phyloP scores from a whole-genome alignment of 2,329 filamentous ascomycete genomes.

The Colletotrichum nymphaeae region DNA sequence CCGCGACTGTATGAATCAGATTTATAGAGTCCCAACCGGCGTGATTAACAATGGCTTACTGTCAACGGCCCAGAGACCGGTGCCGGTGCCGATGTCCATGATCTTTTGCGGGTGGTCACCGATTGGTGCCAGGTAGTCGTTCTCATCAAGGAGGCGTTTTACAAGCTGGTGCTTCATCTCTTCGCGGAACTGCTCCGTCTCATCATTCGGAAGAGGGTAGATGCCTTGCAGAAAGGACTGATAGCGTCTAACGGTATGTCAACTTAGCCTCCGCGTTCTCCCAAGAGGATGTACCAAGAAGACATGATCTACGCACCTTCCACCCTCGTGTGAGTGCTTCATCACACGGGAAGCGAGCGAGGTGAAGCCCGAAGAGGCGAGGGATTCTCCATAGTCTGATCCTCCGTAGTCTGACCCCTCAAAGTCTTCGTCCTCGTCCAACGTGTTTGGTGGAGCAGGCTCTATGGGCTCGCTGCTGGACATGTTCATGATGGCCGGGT shows the following conservation, averaged over 20 bases:
- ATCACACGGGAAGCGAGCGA: constrained; percentile 44
- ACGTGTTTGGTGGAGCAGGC: constrained; percentile 21
- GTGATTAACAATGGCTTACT: constrained; percentile 44
- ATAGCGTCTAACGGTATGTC: constrained; percentile 53
- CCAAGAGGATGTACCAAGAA: neutral
- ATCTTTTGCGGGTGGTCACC: constrained; percentile 59
- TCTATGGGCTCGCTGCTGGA: constrained; percentile 31
- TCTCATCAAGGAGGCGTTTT: constrained; percentile 57
- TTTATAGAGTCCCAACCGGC: neutral
- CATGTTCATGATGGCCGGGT: constrained; percentile 18
- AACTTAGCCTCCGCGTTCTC: constrained; percentile 9
- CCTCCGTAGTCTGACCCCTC: constrained; percentile 46
- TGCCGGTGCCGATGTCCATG: constrained; percentile 62
- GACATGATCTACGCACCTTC: constrained; percentile 30
- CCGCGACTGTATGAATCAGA: constrained; percentile 50
- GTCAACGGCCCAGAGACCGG: constrained; percentile 67
- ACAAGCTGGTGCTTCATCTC: constrained; percentile 60
- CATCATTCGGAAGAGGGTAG: constrained; percentile 65
- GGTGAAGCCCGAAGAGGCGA: constrained; percentile 53
- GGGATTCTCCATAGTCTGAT: constrained; percentile 53
- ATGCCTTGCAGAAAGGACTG: constrained; percentile 58
- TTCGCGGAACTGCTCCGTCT: constrained; percentile 61
- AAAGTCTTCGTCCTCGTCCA: constrained; percentile 29
- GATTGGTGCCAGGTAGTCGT: constrained; percentile 56
- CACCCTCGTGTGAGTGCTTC: constrained; percentile 34